A percentile compares a stretch with the other conserved stretches of the same genome.
phyloP scores from a whole-genome alignment of 192 early-diverging fungal species.

The Coemansia sp. region DNA sequence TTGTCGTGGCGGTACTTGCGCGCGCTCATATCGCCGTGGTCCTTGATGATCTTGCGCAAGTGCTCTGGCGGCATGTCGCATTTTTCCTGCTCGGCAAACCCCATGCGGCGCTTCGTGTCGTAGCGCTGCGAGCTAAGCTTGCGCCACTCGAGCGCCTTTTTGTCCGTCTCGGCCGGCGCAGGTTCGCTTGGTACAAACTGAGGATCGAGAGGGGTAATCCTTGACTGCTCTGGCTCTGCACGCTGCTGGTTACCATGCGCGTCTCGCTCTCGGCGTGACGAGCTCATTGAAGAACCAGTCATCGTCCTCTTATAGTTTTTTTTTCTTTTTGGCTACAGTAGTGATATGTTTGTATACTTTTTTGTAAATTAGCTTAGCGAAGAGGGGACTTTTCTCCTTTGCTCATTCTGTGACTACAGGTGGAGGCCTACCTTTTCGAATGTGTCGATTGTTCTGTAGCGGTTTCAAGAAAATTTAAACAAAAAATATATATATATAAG shows the following conservation, averaged over 20 bases:
- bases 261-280: neutral
- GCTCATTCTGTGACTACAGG: neutral
- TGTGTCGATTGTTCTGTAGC: neutral
- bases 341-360: neutral
- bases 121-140: constrained; percentile 90
- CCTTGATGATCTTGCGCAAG: constrained; percentile 97
- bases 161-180: constrained; percentile 27
- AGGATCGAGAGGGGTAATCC: constrained; percentile 30
- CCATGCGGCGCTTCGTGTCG: constrained; percentile 93
- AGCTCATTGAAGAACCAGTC: constrained; percentile 2
- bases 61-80: constrained; percentile 97
- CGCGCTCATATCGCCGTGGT: constrained; percentile 99
- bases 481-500: neutral
- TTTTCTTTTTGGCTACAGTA: neutral
- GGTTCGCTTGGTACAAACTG: constrained; percentile 36
- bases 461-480: neutral
- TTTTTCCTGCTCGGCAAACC: constrained; percentile 93
- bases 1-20: constrained; percentile 98
- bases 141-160: constrained; percentile 90
- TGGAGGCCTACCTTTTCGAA: neutral
- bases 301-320: neutral
- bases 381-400: neutral
- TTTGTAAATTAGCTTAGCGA: neutral
- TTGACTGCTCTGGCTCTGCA: neutral
- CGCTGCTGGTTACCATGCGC: neutral